phyloP scores from a whole-genome alignment of 306 rosid species.

The Prunus mira region DNA sequence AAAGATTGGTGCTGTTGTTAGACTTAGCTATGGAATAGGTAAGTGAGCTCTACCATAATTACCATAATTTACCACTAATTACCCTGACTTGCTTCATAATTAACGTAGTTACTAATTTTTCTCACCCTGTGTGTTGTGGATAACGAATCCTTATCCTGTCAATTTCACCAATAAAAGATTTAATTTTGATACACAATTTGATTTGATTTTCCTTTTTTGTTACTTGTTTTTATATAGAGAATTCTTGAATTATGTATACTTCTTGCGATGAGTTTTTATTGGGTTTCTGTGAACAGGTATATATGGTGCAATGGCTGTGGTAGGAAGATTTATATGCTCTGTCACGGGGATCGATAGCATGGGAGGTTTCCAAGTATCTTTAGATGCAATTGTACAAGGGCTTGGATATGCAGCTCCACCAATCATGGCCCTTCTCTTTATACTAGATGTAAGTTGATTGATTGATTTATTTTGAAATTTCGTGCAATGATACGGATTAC shows the following conservation, averaged over 20 bases:
- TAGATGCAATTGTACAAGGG: slow-evolving; percentile 80
- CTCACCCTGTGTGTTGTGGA: background rate
- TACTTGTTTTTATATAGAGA: background rate
- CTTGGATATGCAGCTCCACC: slow-evolving; percentile 95
- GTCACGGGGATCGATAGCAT: slow-evolving; percentile 73
- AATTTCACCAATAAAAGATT: background rate
- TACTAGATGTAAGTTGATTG: slow-evolving; percentile 71
- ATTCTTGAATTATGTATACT: background rate
- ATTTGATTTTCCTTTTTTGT: background rate
- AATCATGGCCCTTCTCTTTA: slow-evolving; percentile 90
- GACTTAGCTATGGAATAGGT: slow-evolving; percentile 96
- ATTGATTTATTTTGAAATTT: background rate
- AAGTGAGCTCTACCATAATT: slow-evolving; percentile 1
- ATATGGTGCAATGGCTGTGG: slow-evolving; percentile 92
- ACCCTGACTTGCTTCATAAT: background rate
- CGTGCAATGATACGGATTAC: background rate
- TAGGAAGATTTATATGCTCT: slow-evolving; percentile 85
- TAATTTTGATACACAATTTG: background rate
- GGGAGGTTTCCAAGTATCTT: slow-evolving; percentile 80
- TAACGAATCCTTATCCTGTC: background rate
- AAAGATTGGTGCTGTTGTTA: slow-evolving; percentile 82
- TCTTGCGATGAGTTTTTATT: background rate
- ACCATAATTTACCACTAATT: background rate
- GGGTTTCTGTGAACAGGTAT: slow-evolving; percentile 47
- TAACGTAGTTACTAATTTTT: background rate